Percentiles rank a stretch among this genome's conserved stretches.
phyloP scores from a whole-genome alignment of 257 asterid genomes.

The Asclepias syriaca region DNA sequence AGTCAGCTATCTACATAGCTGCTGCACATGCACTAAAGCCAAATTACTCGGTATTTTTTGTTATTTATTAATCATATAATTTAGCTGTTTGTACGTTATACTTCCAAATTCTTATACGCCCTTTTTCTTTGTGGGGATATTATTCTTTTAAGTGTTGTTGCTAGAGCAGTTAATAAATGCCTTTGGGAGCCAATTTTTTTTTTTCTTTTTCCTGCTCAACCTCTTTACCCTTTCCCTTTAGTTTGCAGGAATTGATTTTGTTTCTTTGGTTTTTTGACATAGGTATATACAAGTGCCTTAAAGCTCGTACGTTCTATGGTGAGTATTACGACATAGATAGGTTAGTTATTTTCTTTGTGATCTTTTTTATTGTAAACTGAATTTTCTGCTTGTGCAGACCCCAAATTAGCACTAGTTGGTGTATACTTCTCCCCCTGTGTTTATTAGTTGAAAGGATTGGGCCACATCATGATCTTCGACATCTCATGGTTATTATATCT shows the following conservation, averaged over 20 bases:
- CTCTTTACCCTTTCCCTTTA: background rate
- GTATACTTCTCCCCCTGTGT: background rate
- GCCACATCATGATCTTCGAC: background rate
- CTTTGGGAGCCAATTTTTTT: background rate
- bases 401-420: background rate
- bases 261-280: slow-evolving; percentile 25
- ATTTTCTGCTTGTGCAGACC: background rate
- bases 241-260: slow-evolving; percentile 9
- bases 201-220: background rate
- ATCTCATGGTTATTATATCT: background rate
- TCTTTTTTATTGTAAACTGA: background rate
- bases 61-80: slow-evolving; percentile 13
- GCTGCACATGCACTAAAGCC: slow-evolving; percentile 99
- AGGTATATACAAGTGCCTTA: slow-evolving; percentile 96
- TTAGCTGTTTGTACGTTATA: background rate
- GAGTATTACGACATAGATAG: slow-evolving; percentile 6
- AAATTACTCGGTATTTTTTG: slow-evolving; percentile 67
- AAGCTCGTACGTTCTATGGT: slow-evolving; percentile 99
- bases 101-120: background rate
- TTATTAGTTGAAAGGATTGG: background rate
- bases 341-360: background rate
- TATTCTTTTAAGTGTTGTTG: background rate
- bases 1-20: slow-evolving; percentile 91
- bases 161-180: background rate
- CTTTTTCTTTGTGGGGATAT: background rate